Evolutionary conservation across 2,329 filamentous ascomycete species (phyloP), one percentile per base, ranked within the genome.

Genomic region (Penicillium sp.): DNA sequence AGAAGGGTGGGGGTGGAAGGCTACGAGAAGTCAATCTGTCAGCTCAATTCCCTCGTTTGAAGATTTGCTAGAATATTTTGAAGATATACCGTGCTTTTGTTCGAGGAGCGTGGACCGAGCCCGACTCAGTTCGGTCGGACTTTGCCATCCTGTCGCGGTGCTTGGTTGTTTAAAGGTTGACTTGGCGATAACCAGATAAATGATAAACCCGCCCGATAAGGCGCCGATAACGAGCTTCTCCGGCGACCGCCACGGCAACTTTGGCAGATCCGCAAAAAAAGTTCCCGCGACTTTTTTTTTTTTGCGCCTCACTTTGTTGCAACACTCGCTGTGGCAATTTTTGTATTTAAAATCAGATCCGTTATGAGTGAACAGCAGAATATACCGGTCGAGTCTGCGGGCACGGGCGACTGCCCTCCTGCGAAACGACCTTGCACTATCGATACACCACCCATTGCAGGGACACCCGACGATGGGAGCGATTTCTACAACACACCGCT

Each of bases 1-100:
- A 84, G 74, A 89, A 91, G 56, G 84, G 82, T 12, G 75, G 59
- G 28, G 76, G 74, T 51, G 68, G 68, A 45, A 70, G 68, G 58
- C 77, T 78, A 62, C 4, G 42, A 53, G 38, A 22, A 42, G 56
- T 51, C n/a, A 45, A 58, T 56, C 61, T 50, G 61, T 74, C 53
- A 71, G 70, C 59, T 58, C 62, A 62, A 56, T 45, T 38, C 30
- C 13, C 28, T 30, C 19, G 8, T 17, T n/a, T 49, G 26, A 5
- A n/a, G n/a, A 30, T 28, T n/a, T n/a, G 17, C 15, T 24, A 19
- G 19, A n/a, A 7, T 3, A 26, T 2, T 45, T 26, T 42, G n/a
- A 33, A 19, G 15, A 33, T 30, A 65, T 71, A 76, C 75, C 68
- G 71, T 60, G 66, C 61, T 57, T 75, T 76, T 33, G 68, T 66